Base-by-base conservation (phyloP, 1,284 basidiomycete genomes). In the Fomitopsis schrenkii region DNA sequence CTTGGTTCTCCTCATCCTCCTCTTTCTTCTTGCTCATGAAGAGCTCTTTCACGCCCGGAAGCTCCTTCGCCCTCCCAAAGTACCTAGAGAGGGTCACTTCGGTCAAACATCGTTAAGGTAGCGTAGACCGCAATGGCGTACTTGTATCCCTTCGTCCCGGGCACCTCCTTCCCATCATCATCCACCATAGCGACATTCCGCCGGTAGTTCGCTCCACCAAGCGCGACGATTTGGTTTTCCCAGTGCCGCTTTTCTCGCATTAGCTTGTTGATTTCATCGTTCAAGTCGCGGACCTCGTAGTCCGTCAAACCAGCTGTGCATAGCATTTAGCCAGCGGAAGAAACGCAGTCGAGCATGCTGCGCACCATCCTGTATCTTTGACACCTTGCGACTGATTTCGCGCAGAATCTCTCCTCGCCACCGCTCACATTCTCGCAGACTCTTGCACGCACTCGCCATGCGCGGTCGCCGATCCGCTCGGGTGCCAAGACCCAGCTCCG, bases 121-220 rank as follows among this genome's bases (percentile, higher is more conserved):
- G 41, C 10, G 22, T 55, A 59, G 30, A 35, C 50, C 12, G 7
- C 10, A 40, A 9, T 3, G 17, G 8, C 89, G 66, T 68, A 95
- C 94, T 98, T 98, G 85, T 98, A 99, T 59, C 96, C 97, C 67
- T 97, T 92, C n/a, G 93, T 97, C 0, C 95, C 95, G 0, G 95
- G 95, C 0, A 98, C 94, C 75, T 97, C 95, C 71, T 93, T 93
- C 17, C 95, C 94, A 67, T 96, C 95, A 66, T 96, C 95, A 71
- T 98, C 92, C 66, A 93, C 71, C 92, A 97, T 97, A 55, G 90
- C 87, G 5, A 93, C 88, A 70, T 93, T 96, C 56, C 96, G 80
- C 70, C 93, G 84, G 72, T 98, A 99, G 72, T 99, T 99, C 30
- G 97, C 97, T 62, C 97, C 97, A 57, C 97, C 97, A 1, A 99